These are phyloP conservation scores for Vigna angularis DNA, from an alignment of 306 rosid species.

Conservation along the genomic window DNA sequence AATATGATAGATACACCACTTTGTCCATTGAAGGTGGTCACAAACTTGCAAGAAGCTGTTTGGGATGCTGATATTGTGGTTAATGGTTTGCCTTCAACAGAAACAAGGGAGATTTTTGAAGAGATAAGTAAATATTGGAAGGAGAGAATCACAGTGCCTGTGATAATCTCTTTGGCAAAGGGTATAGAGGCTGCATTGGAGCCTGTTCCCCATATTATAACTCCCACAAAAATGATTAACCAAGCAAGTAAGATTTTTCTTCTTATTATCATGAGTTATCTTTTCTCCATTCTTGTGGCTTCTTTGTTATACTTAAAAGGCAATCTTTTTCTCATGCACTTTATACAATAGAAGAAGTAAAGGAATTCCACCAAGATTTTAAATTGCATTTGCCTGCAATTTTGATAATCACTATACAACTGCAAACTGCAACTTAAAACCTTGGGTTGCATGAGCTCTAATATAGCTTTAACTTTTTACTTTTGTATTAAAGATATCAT, in stretches of 20 bases:
- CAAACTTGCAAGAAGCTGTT: constrained; percentile 96
- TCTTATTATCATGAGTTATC: not conserved
- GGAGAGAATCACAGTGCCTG: constrained; percentile 82
- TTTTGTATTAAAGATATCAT: not conserved
- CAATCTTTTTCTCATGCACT: not conserved
- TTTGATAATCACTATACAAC: not conserved
- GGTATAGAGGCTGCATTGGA: constrained; percentile 91
- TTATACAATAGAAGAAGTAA: not conserved
- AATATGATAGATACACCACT: constrained; percentile 95
- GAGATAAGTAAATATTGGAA: constrained; percentile 89
- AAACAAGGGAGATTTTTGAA: constrained; percentile 81
- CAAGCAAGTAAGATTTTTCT: constrained; percentile 75
- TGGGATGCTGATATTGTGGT: constrained; percentile 97
- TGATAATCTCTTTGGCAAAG: constrained; percentile 84
- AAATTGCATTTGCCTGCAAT: not conserved
- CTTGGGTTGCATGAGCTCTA: not conserved
- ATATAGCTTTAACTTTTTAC: not conserved
- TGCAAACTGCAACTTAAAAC: not conserved
- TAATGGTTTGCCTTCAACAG: constrained; percentile 98
- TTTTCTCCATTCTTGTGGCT: constrained; percentile 23
- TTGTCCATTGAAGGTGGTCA: constrained; percentile 90
- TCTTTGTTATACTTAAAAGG: not conserved
- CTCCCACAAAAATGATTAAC: constrained; percentile 87
- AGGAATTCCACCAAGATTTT: not conserved
- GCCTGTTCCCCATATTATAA: constrained; percentile 86